Evolutionary conservation across 1,139 yeast genomes (phyloP), one percentile per base, ranked within the genome.

Genomic region (Suhomyces bokatorum): DNA sequence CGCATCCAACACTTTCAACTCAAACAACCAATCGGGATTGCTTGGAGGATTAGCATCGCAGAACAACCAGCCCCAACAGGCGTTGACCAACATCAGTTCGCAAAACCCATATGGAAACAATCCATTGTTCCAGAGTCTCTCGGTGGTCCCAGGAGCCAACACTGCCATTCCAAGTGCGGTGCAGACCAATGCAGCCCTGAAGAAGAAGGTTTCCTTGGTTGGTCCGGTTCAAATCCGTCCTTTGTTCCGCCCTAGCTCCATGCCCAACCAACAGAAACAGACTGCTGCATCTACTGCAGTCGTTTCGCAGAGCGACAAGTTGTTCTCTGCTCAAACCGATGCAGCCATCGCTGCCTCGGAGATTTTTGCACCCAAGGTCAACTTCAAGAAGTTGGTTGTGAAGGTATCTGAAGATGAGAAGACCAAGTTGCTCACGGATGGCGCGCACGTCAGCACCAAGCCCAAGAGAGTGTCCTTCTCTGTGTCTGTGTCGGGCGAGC

Each of bases 31-130:
- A 34, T 16, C 37, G 1, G 27, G 40, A 26, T 35, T 41, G 32
- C 52, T 33, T 37, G 58, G 59, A 5, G 56, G 57, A 1, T 42
- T 48, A 11, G 24, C 20, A 13, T 54, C 44, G 35, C 58, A 53
- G 36, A 66, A 60, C 40, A 16, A 24, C 26, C 70, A 58, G 43
- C 64, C 51, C 38, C 64, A 57, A 32, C 68, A 62, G 39, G 51
- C 70, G 48, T 56, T 69, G 58, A 60, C 70, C 34, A 80, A 78
- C 32, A 69, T 81, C 29, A 71, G 74, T 45, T 73, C 77, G 35
- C 83, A 77, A 50, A 86, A 86, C 59, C 93, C 95, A 35, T 86
- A 84, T 60, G 91, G 93, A 3, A 74, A 74, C 51, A 84, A 83
- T 59, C 88, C 88, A 5, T 68, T 83, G 42, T 85, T 80, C 66